A percentile compares a stretch with the other conserved stretches of the same genome.
These are phyloP conservation scores for Tricholomella constricta DNA, from an alignment of 768 basidiomycete genomes.

Conservation along the genomic window DNA sequence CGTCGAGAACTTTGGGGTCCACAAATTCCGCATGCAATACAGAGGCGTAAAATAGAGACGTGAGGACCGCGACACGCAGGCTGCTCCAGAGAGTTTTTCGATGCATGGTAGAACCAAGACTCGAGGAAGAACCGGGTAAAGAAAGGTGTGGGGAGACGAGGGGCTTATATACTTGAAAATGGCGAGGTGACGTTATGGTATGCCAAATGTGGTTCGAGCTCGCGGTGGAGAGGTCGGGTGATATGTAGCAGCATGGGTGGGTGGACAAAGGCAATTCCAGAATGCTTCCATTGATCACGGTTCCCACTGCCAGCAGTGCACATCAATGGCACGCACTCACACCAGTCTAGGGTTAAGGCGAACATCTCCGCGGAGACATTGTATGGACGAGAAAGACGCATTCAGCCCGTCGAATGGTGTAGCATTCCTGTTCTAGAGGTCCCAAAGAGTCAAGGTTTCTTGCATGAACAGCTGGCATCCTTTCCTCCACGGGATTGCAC, in stretches of 20 bases:
- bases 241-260: not conserved
- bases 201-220: not conserved
- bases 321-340: not conserved
- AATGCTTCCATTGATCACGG: not conserved
- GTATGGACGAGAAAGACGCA: too few species aligned
- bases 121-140: not conserved
- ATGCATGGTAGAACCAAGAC: conserved; percentile 8
- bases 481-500: too few species aligned
- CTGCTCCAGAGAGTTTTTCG: not conserved
- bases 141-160: not conserved
- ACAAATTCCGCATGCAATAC: conserved; percentile 18
- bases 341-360: not conserved
- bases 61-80: conserved; percentile 4
- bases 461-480: too few species aligned
- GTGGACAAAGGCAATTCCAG: not conserved
- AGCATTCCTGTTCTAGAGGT: too few species aligned
- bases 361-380: too few species aligned
- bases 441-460: too few species aligned
- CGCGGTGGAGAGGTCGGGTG: not conserved
- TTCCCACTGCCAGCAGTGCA: too few species aligned
- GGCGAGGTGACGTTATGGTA: conserved; percentile 1
- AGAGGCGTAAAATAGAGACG: conserved; percentile 3
- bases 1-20: conserved; percentile 46
- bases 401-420: too few species aligned
- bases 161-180: not conserved